Base-by-base conservation (phyloP, 208 protist genomes). In the Wallacemonas sp. region DNA sequence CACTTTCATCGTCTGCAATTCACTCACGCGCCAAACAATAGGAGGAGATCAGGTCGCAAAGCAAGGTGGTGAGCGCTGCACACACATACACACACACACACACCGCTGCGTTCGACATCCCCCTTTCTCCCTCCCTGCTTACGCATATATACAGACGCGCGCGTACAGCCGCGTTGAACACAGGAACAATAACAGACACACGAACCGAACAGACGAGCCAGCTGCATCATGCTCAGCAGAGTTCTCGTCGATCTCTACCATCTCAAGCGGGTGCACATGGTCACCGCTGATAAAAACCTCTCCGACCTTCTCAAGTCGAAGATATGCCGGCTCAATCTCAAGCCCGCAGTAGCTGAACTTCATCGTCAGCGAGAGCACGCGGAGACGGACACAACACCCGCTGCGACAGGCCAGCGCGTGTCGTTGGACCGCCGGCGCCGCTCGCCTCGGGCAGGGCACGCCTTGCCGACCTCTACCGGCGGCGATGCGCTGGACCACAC, bases 211-310 rank as follows among this genome's bases (percentile, higher is more conserved):
- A n/a, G n/a, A n/a, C n/a, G n/a, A n/a, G n/a, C n/a, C n/a, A n/a
- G n/a, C n/a, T 17, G 6, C 36, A 41, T 41, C 36, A 94, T 91
- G 88, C 68, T 91, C 15, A 79, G 72, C 30, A 71, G 79, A 24
- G 76, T 83, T 26, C 88, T 95, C 45, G 60, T 68, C 3, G 82
- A 91, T 44, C 72, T 96, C 30, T 82, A 88, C 60, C 77, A 90
- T 62, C 72, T 96, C 41, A 82, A 80, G 38, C 75, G 80, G n/a
- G 74, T 93, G 42, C 86, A 96, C 66, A 72, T 71, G 38, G 60
- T 90, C 17, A 24, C 92, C 26, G 70, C 72, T 1, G 87, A 93
- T 45, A 68, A 80, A 5, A 77, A 73, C 34, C 85, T 96, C 28
- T 77, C 75, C 2, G 61, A 84, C 27, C 79, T 75, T 1, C 72